Conservation (phyloP, 768 basidiomycete species). For the Cubamyces lactineus region DNA sequence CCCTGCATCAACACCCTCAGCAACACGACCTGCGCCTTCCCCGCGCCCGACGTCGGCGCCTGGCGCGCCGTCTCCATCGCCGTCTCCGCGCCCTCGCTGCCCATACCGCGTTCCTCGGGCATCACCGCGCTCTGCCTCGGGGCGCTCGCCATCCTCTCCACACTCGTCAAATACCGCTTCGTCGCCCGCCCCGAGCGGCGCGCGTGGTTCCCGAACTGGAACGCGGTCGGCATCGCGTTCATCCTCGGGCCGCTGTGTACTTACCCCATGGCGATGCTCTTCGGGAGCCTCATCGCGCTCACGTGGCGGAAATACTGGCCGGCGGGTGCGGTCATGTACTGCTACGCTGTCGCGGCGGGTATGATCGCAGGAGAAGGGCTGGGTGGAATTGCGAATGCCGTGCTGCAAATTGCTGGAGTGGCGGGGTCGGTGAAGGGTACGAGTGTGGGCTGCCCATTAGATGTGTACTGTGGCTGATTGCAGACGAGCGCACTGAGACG, state of each 20-base stretch:
- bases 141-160: conserved; percentile 18
- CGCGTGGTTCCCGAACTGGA: conserved; percentile 29
- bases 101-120: conserved; percentile 28
- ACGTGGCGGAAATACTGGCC: conserved; percentile 22
- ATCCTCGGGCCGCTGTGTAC: conserved; percentile 28
- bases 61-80: conserved; percentile 30
- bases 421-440: conserved; percentile 35
- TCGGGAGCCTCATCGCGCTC: conserved; percentile 24
- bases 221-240: conserved; percentile 30
- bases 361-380: conserved; percentile 46
- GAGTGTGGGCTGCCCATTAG: conserved; percentile 35
- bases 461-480: conserved; percentile 30
- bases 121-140: conserved; percentile 25
- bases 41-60: conserved; percentile 28
- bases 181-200: conserved; percentile 10
- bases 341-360: conserved; percentile 43
- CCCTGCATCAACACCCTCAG: conserved; percentile 31
- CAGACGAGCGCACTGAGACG: neutral
- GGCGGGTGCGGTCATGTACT: conserved; percentile 29
- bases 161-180: conserved; percentile 24
- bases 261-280: conserved; percentile 30
- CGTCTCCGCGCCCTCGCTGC: conserved; percentile 23
- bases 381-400: conserved; percentile 40
- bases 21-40: conserved; percentile 27
- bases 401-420: conserved; percentile 36